Evolutionary conservation across 2,329 filamentous ascomycete species (phyloP).

Genomic region (Cercospora janseana): DNA sequence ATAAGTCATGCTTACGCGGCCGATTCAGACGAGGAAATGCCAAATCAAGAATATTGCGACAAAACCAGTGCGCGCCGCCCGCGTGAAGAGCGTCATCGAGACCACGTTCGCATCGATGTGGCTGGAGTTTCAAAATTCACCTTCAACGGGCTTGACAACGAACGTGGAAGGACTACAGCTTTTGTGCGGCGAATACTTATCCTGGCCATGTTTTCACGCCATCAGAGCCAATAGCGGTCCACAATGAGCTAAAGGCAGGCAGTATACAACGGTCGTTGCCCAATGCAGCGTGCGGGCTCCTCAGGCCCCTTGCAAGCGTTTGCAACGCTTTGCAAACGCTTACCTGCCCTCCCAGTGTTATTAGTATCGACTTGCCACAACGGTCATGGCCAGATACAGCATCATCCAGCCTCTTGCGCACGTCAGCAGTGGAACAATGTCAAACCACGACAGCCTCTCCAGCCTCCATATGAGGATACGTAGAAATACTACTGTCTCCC

Average conservation of each 20-base stretch:
- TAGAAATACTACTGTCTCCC: conserved; percentile 2
- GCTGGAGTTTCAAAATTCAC: not conserved
- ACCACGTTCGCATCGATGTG: too few relatives aligned
- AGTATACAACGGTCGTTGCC: not conserved
- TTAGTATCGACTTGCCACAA: not conserved
- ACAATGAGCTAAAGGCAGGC: not conserved
- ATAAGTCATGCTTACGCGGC: too few relatives aligned
- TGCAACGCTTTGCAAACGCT: not conserved
- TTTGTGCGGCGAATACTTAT: too few relatives aligned
- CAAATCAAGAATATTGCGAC: too few relatives aligned
- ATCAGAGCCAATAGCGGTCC: too few relatives aligned
- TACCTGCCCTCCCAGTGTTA: too few relatives aligned
- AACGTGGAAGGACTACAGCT: not conserved
- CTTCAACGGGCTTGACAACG: conserved; percentile 1
- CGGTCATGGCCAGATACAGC: not conserved
- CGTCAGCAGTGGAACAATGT: not conserved
- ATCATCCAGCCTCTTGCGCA: not conserved
- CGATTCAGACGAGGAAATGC: too few relatives aligned
- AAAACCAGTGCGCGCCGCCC: too few relatives aligned
- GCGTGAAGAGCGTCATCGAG: too few relatives aligned
- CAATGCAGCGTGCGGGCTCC: not conserved
- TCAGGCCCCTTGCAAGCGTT: not conserved
- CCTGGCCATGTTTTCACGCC: too few relatives aligned
- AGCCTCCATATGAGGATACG: not conserved
- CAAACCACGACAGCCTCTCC: not conserved